Conservation (phyloP, 192 early-diverging fungal species). For the Mortierella alpina region DNA sequence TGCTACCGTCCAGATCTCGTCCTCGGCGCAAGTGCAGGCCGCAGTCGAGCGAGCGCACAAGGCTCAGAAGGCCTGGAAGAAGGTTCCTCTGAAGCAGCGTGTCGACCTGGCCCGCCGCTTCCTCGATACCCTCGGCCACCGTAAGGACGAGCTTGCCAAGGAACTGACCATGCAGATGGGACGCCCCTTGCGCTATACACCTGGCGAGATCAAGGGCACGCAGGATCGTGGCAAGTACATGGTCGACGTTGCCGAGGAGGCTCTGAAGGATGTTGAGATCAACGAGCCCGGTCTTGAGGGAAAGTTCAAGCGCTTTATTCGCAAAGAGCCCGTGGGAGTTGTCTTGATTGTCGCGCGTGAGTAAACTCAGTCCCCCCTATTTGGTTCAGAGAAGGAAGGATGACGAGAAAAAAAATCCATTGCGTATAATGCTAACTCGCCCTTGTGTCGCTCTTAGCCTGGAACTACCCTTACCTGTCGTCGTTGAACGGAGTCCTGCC, state of each 20-base stretch:
- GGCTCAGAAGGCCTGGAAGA: slow-evolving; percentile 68
- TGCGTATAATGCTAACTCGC: background rate
- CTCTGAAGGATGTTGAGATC: slow-evolving; percentile 69
- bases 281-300: slow-evolving; percentile 56
- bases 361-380: slow-evolving; percentile 2
- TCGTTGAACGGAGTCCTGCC: slow-evolving; percentile 83
- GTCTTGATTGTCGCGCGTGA: slow-evolving; percentile 66
- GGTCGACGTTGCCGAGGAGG: slow-evolving; percentile 71
- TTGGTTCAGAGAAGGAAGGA: background rate
- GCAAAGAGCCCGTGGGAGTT: slow-evolving; percentile 79
- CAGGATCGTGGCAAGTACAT: slow-evolving; percentile 75
- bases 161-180: slow-evolving; percentile 77
- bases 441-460: slow-evolving; percentile 54
- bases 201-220: slow-evolving; percentile 79
- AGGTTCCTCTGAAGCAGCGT: slow-evolving; percentile 62
- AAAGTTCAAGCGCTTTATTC: slow-evolving; percentile 72
- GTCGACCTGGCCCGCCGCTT: slow-evolving; percentile 63
- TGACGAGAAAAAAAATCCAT: slow-evolving; percentile 6
- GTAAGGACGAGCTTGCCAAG: slow-evolving; percentile 65
- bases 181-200: slow-evolving; percentile 70
- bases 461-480: slow-evolving; percentile 89
- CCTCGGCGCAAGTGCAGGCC: slow-evolving; percentile 47
- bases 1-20: slow-evolving; percentile 42
- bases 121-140: slow-evolving; percentile 63
- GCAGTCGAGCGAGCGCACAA: slow-evolving; percentile 54